phyloP scores from a whole-genome alignment of 2,329 filamentous ascomycete species.

The Trichophyton schoenleinii region DNA sequence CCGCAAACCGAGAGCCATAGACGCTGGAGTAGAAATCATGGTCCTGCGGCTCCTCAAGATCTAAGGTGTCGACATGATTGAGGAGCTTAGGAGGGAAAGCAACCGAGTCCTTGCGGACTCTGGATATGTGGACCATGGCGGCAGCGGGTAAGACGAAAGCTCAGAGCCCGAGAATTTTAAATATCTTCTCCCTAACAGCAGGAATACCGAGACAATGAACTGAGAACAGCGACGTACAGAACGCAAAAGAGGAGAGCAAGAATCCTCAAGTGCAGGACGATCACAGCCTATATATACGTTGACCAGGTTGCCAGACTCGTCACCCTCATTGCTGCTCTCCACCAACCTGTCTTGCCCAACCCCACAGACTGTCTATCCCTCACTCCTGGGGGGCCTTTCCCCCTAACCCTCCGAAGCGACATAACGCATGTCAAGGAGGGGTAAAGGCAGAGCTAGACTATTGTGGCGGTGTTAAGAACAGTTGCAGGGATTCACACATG shows the following conservation, averaged over 20 bases:
- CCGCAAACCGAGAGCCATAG: slow-evolving; percentile 77
- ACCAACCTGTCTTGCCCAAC: not conserved
- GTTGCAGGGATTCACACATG: not conserved
- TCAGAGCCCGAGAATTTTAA: not conserved
- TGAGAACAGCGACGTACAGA: not conserved
- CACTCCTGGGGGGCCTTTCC: not conserved
- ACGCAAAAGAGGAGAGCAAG: not conserved
- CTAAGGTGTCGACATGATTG: slow-evolving; percentile 36
- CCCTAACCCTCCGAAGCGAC: not conserved
- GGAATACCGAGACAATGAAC: not conserved
- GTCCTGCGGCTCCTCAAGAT: slow-evolving; percentile 32
- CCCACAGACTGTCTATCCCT: not conserved
- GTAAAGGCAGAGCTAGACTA: not conserved
- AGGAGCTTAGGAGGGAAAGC: slow-evolving; percentile 24
- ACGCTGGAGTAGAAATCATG: slow-evolving; percentile 58
- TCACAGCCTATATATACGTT: not conserved
- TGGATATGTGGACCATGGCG: slow-evolving; percentile 32
- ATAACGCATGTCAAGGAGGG: not conserved
- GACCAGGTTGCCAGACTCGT: not conserved
- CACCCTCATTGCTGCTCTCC: not conserved
- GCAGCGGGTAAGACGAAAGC: not conserved
- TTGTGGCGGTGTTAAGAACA: not conserved
- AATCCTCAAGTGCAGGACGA: not conserved
- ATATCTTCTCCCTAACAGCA: not conserved
- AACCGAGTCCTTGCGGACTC: slow-evolving; percentile 27